Evolutionary conservation across 495 filamentous ascomycete species (phyloP).

Genomic region (Emericellopsis terricola): DNA sequence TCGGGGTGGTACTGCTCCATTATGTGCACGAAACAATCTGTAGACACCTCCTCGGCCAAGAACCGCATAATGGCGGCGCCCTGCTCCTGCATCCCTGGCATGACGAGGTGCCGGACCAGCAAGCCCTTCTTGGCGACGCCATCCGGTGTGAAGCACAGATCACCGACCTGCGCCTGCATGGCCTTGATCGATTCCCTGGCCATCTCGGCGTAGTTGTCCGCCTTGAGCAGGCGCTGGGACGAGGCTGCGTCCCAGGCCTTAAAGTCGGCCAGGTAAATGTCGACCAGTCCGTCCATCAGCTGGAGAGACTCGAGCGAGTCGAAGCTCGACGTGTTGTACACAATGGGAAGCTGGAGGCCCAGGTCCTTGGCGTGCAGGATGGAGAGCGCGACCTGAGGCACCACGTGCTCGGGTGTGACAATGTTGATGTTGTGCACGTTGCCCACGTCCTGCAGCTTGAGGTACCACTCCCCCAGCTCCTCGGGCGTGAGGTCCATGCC

Average conservation of each 20-base stretch:
- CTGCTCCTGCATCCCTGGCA: slow-evolving; percentile 56
- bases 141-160: slow-evolving; percentile 57
- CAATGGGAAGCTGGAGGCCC: slow-evolving; percentile 47
- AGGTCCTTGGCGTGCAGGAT: slow-evolving; percentile 49
- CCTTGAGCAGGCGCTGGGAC: slow-evolving; percentile 53
- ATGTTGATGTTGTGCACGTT: slow-evolving; percentile 67
- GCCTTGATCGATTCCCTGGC: slow-evolving; percentile 54
- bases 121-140: slow-evolving; percentile 59
- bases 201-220: slow-evolving; percentile 45
- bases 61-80: slow-evolving; percentile 49
- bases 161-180: slow-evolving; percentile 62
- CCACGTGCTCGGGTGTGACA: slow-evolving; percentile 60
- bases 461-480: slow-evolving; percentile 56
- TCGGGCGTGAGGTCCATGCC: slow-evolving; percentile 61
- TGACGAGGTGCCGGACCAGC: slow-evolving; percentile 56
- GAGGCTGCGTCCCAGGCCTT: slow-evolving; percentile 50
- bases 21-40: slow-evolving; percentile 50
- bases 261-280: slow-evolving; percentile 67
- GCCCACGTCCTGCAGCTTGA: slow-evolving; percentile 58
- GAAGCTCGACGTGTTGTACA: slow-evolving; percentile 66
- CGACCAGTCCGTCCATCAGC: slow-evolving; percentile 54
- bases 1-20: slow-evolving; percentile 68
- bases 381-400: slow-evolving; percentile 54
- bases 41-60: slow-evolving; percentile 46
- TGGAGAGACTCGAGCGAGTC: slow-evolving; percentile 49